Base-by-base conservation (phyloP, 2,329 filamentous ascomycete species). In the Zalaria sp. region DNA sequence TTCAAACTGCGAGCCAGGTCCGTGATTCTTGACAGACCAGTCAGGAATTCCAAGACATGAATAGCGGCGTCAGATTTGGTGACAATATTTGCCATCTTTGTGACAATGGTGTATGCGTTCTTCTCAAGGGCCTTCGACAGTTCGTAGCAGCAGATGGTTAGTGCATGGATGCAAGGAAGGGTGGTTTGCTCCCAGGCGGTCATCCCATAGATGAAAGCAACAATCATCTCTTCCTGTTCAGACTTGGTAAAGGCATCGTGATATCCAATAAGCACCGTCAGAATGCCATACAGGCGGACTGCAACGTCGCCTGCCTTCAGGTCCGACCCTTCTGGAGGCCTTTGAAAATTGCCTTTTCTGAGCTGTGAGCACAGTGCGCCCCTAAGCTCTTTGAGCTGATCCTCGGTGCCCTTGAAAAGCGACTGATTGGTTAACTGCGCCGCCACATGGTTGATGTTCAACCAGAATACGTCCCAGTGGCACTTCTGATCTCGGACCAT, bases 31-130 rank as follows among this genome's bases (percentile, higher is more conserved):
- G 88, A 87, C 27, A 98, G 72, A 39, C 86, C 81, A 6, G 85
- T 83, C n/a, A 98, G 68, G 54, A 98, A 96, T 56, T 98, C 91
- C 39, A 98, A 69, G 46, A 98, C 93, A 56, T 98, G 91, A 46
- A 95, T 82, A 6, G 89, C 87, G 31, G 95, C 82, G 43, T 88
- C 78, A 5, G 86, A 80, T 53, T 94, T 88, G 1, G 91, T 96
- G 54, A 98, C 93, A 54, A 95, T 93, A 52, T 88, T 85, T 1
- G 88, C 82, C 84, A 98, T 93, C 57, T 86, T 89, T 53, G 88
- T 83, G 42, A 98, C 70, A 50, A 96, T 85, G 37, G 79, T 82
- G 37, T 89, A 83, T 46, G 96, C 70, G 18, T 79, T 81, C 57
- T 89, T 93, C 56, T 82, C 85, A 40, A 88, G 83, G 8, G 89